phyloP scores from a whole-genome alignment of 768 basidiomycete species.

The Russula ochroleuca region DNA sequence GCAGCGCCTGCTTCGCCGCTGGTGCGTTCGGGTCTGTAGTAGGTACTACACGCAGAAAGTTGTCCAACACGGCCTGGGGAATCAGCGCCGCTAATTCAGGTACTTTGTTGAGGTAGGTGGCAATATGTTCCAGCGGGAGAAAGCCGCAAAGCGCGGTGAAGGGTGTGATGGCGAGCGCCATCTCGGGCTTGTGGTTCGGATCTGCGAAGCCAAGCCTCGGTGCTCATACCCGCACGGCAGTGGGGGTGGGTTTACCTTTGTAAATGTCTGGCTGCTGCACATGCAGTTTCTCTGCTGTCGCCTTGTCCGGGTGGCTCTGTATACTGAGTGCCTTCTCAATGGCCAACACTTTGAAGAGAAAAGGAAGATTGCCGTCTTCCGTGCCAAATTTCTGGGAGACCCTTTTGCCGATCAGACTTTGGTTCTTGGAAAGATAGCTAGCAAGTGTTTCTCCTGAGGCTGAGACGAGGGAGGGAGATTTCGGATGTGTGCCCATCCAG shows the following conservation, averaged over 20 bases:
- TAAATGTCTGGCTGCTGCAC: constrained; percentile 71
- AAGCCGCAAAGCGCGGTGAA: constrained; percentile 94
- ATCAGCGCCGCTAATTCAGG: constrained; percentile 78
- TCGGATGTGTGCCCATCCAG: constrained; percentile 98
- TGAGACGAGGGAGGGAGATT: constrained; percentile 52
- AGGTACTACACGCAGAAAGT: constrained; percentile 48
- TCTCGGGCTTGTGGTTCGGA: constrained; percentile 97
- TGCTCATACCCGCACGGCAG: constrained; percentile 15
- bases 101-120: constrained; percentile 56
- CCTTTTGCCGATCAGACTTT: constrained; percentile 51
- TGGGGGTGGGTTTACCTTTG: constrained; percentile 57
- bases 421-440: constrained; percentile 59
- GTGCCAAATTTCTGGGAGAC: constrained; percentile 35
- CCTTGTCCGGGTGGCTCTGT: constrained; percentile 89
- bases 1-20: constrained; percentile 59
- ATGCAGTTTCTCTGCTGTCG: constrained; percentile 53
- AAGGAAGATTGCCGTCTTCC: constrained; percentile 69
- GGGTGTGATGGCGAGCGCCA: constrained; percentile 93
- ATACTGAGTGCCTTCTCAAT: constrained; percentile 88
- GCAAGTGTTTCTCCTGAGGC: constrained; percentile 47
- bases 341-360: constrained; percentile 88
- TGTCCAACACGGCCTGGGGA: constrained; percentile 47
- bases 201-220: constrained; percentile 45
- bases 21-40: constrained; percentile 42
- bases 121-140: constrained; percentile 72